A percentile compares a stretch with the other conserved stretches of the same genome.
These are phyloP conservation scores for Kurtzmaniella quercitrusa DNA, from an alignment of 1,139 yeast genomes.

Conservation along the genomic window DNA sequence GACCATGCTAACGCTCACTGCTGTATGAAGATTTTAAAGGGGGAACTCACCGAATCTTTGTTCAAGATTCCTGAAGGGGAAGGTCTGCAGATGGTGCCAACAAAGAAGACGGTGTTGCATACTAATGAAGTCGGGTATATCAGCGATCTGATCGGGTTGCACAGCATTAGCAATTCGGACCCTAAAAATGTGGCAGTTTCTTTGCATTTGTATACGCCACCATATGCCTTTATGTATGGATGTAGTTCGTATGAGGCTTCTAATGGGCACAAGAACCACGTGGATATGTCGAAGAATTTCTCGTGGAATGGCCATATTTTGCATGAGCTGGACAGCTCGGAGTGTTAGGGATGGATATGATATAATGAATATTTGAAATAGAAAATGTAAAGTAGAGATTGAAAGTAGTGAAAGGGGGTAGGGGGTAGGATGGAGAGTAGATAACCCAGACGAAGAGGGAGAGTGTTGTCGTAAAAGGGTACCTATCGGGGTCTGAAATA, in stretches of 20 bases:
- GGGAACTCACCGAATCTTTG: slow-evolving; percentile 54
- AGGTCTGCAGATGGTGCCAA: slow-evolving; percentile 22
- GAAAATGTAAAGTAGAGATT: neutral
- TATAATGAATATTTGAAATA: neutral
- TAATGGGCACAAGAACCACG: slow-evolving; percentile 52
- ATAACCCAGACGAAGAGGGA: too few relatives aligned
- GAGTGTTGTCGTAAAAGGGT: too few relatives aligned
- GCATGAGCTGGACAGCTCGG: slow-evolving; percentile 23
- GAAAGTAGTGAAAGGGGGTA: neutral
- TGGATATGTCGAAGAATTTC: slow-evolving; percentile 58
- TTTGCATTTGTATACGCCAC: slow-evolving; percentile 74
- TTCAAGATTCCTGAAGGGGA: slow-evolving; percentile 47
- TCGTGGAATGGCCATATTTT: slow-evolving; percentile 56
- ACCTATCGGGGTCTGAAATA: too few relatives aligned
- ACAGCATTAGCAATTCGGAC: slow-evolving; percentile 55
- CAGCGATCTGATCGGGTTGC: slow-evolving; percentile 63
- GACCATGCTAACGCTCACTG: slow-evolving; percentile 79
- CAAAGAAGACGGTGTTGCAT: slow-evolving; percentile 30
- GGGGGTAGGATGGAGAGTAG: too few relatives aligned
- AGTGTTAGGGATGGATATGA: slow-evolving; percentile 19
- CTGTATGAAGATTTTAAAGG: slow-evolving; percentile 61
- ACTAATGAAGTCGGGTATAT: slow-evolving; percentile 61
- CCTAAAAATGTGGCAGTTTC: slow-evolving; percentile 52
- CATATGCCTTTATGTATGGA: slow-evolving; percentile 68
- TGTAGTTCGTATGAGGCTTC: slow-evolving; percentile 56